These are phyloP conservation scores for Monosporascus cannonballus DNA, from an alignment of 2,329 filamentous ascomycete genomes.

Conservation along the genomic window DNA sequence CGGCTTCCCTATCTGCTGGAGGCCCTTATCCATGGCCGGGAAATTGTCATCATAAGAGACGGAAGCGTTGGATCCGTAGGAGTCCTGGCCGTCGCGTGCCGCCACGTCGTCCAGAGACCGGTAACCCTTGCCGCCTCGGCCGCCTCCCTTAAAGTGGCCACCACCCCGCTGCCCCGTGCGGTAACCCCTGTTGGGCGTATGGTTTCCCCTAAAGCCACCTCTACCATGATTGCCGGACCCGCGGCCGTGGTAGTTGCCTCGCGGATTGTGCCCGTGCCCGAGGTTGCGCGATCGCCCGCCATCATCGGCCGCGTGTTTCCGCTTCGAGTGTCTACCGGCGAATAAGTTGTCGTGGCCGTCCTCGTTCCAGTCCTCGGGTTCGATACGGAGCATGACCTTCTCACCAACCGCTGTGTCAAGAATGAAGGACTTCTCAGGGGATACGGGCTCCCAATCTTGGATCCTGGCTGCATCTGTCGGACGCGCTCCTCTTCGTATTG, in stretches of 20 bases:
- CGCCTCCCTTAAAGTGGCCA: slow-evolving; percentile 30
- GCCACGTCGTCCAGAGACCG: slow-evolving; percentile 63
- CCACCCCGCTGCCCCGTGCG: slow-evolving; percentile 32
- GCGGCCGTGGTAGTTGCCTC: slow-evolving; percentile 22
- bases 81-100: slow-evolving; percentile 38
- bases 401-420: slow-evolving; percentile 84
- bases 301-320: slow-evolving; percentile 48
- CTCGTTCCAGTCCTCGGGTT: slow-evolving; percentile 59
- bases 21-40: slow-evolving; percentile 21
- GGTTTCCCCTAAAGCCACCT: slow-evolving; percentile 23
- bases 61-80: slow-evolving; percentile 27
- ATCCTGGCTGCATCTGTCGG: slow-evolving; percentile 79
- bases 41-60: slow-evolving; percentile 43
- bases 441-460: slow-evolving; percentile 73
- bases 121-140: slow-evolving; percentile 49
- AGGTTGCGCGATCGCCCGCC: slow-evolving; percentile 24
- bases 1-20: slow-evolving; percentile 4
- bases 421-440: slow-evolving; percentile 62
- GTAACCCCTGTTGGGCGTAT: slow-evolving; percentile 28
- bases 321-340: slow-evolving; percentile 53
- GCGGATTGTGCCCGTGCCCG: slow-evolving; percentile 21
- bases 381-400: slow-evolving; percentile 76
- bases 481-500: slow-evolving; percentile 66
- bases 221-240: slow-evolving; percentile 28
- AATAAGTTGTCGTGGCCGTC: slow-evolving; percentile 59